These are phyloP conservation scores for Aleurites moluccanus DNA, from an alignment of 441 rosid species.

Conservation along the genomic window DNA sequence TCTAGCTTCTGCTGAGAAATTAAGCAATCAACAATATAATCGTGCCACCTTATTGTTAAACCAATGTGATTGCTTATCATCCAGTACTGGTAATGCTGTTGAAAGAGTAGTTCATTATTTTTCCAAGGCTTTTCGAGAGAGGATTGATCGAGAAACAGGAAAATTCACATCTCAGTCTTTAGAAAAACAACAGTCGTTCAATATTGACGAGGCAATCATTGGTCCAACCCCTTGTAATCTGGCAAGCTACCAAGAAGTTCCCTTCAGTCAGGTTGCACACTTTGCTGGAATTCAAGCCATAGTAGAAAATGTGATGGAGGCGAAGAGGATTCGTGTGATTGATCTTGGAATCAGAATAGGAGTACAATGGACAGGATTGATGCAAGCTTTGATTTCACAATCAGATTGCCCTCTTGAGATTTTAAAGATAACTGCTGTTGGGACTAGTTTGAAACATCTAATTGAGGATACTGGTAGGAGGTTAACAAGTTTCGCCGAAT, in stretches of 20 bases:
- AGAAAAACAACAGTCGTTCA: neutral
- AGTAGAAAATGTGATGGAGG: constrained; percentile 39
- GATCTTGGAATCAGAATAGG: constrained; percentile 45
- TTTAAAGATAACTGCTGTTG: constrained; percentile 48
- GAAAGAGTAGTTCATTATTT: constrained; percentile 50
- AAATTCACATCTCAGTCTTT: constrained; percentile 9
- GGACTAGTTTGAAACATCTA: constrained; percentile 23
- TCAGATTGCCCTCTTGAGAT: constrained; percentile 32
- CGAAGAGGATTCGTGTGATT: constrained; percentile 47
- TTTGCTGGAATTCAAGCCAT: constrained; percentile 54
- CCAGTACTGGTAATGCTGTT: constrained; percentile 41
- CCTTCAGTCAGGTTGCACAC: constrained; percentile 38
- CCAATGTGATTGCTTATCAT: constrained; percentile 35
- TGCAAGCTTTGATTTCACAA: constrained; percentile 47
- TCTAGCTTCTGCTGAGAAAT: constrained; percentile 49
- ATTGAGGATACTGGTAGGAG: constrained; percentile 45
- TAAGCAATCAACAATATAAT: constrained; percentile 38
- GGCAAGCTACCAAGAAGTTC: constrained; percentile 35
- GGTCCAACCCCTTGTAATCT: constrained; percentile 12
- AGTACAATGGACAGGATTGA: constrained; percentile 48
- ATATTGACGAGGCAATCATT: constrained; percentile 29
- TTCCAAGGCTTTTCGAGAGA: constrained; percentile 45
- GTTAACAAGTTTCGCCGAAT: constrained; percentile 38
- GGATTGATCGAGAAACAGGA: constrained; percentile 49
- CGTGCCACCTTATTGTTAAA: constrained; percentile 46